Evolutionary conservation across 2,329 filamentous ascomycete genomes (phyloP).

Genomic region (Claviceps maximensis): DNA sequence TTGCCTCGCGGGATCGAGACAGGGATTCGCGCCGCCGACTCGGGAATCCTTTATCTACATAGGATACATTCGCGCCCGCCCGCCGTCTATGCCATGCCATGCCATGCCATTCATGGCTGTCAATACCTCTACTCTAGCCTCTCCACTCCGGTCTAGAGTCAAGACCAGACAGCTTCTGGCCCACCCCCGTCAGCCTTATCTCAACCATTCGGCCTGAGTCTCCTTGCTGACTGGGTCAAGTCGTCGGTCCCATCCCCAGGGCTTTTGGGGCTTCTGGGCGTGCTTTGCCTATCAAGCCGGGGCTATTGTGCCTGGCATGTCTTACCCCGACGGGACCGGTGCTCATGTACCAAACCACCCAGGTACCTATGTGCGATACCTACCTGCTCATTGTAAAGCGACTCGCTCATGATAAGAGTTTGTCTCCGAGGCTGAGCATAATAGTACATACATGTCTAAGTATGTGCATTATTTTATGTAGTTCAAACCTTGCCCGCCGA

Average conservation of each 20-base stretch:
- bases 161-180: background rate
- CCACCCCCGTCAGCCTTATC: background rate
- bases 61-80: no score
- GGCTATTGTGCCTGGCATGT: background rate
- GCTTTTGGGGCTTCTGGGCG: background rate
- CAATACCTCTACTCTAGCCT: background rate
- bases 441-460: background rate
- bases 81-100: no score
- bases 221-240: background rate
- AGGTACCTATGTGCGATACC: no score
- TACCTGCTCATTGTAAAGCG: background rate
- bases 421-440: background rate
- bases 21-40: constrained; percentile 5
- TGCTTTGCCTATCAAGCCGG: background rate
- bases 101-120: background rate
- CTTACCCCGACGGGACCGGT: background rate
- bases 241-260: background rate
- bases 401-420: background rate
- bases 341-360: no score
- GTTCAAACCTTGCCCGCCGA: background rate
- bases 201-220: background rate
- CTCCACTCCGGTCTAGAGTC: background rate
- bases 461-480: no score
- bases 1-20: background rate
- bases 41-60: constrained; percentile 3